phyloP scores from a whole-genome alignment of 805 yeast species.

The Candida coleopterorum region DNA sequence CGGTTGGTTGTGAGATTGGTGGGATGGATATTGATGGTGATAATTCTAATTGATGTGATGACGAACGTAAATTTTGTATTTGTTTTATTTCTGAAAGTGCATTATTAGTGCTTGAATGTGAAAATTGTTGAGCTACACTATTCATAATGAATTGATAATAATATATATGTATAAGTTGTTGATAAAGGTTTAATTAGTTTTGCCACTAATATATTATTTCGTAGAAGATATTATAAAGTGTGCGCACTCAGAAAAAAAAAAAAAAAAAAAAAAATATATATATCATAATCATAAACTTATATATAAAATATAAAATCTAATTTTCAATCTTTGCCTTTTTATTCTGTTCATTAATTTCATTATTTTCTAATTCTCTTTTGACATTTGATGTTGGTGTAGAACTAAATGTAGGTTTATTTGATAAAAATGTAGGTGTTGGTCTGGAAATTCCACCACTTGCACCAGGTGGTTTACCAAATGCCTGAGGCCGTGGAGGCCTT shows the following conservation, averaged over 20 bases:
- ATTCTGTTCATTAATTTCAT: constrained; percentile 5
- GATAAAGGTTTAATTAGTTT: neutral
- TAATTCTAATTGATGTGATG: constrained; percentile 23
- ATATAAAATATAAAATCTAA: neutral
- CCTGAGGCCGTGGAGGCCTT: constrained; percentile 25
- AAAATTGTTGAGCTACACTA: constrained; percentile 33
- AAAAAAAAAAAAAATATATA: neutral
- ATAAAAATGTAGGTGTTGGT: constrained; percentile 34
- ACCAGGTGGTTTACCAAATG: constrained; percentile 26
- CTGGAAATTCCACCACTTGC: constrained; percentile 18
- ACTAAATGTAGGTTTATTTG: constrained; percentile 25
- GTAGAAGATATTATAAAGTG: neutral
- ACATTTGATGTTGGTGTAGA: neutral
- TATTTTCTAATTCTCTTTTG: constrained; percentile 10
- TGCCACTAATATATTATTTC: constrained; percentile 3
- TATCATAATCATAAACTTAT: neutral
- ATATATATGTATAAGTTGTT: neutral
- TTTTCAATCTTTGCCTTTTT: constrained; percentile 8
- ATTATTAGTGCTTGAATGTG: constrained; percentile 25
- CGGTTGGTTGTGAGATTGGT: constrained; percentile 84
- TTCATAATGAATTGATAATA: constrained; percentile 24
- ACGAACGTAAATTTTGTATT: constrained; percentile 19
- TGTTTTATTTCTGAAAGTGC: constrained; percentile 25
- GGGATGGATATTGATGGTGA: constrained; percentile 71
- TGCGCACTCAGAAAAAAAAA: constrained; percentile 3